Conservation (phyloP, 768 basidiomycete species). For the Xerocomus spinulosus region DNA sequence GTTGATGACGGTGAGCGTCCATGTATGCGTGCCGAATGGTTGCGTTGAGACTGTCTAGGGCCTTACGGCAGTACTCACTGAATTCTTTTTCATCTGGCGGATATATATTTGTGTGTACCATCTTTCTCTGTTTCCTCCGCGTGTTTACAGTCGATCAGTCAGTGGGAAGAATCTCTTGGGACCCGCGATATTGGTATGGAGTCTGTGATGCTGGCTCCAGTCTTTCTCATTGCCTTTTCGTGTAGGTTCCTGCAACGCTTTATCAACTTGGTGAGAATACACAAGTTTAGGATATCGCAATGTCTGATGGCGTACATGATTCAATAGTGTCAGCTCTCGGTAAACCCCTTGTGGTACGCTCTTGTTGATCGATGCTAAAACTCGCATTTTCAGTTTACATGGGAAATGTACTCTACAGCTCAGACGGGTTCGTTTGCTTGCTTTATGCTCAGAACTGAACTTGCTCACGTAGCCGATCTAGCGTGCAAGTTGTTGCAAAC, state of each 20-base stretch:
- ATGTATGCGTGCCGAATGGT: too few species aligned
- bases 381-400: conserved; percentile 1
- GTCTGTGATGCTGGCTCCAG: background rate
- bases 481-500: background rate
- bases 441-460: background rate
- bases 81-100: conserved; percentile 1
- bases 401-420: background rate
- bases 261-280: conserved; percentile 9
- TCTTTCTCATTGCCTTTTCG: background rate
- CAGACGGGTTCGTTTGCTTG: conserved; percentile 3
- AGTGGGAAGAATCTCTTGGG: background rate
- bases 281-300: too few species aligned
- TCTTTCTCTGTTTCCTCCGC: background rate
- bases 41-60: background rate
- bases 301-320: background rate
- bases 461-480: background rate
- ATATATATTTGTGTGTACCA: conserved; percentile 2
- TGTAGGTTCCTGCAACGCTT: conserved; percentile 1
- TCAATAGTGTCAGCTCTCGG: background rate
- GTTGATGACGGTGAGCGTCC: background rate
- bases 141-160: conserved; percentile 1
- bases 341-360: background rate
- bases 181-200: conserved; percentile 12
- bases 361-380: background rate
- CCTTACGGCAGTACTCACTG: background rate